phyloP scores from a whole-genome alignment of 2,329 filamentous ascomycete species.

The Curvularia verruculosa region DNA sequence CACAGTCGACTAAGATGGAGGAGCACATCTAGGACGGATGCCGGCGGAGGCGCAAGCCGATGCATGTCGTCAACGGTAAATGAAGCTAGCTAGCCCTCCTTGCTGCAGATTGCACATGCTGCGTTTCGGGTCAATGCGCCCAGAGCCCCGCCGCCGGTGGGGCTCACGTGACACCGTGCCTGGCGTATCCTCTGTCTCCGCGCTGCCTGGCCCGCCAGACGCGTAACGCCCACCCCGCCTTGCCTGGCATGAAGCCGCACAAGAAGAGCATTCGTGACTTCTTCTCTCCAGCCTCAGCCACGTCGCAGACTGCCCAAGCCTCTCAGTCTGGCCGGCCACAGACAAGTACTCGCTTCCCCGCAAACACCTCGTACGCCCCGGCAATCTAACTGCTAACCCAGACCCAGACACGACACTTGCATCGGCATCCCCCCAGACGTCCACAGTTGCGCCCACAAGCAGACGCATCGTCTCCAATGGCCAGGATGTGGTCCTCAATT shows the following conservation, averaged over 20 bases:
- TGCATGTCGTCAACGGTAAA: slow-evolving; percentile 21
- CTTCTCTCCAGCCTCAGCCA: slow-evolving; percentile 52
- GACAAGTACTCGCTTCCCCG: slow-evolving; percentile 20
- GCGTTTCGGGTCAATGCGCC: slow-evolving; percentile 3
- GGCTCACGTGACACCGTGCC: slow-evolving; percentile 26
- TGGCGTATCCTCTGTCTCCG: neutral
- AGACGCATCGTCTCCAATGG: slow-evolving; percentile 62
- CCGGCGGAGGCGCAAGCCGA: slow-evolving; percentile 26
- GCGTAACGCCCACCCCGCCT: slow-evolving; percentile 15
- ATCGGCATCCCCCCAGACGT: slow-evolving; percentile 30
- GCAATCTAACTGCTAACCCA: slow-evolving; percentile 2
- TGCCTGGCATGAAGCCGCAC: slow-evolving; percentile 24
- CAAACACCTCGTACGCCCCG: neutral
- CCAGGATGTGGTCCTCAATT: slow-evolving; percentile 61
- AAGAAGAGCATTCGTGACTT: slow-evolving; percentile 53
- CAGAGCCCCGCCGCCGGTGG: neutral
- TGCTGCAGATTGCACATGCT: slow-evolving; percentile 1
- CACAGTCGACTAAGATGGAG: neutral
- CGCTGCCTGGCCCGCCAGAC: slow-evolving; percentile 8
- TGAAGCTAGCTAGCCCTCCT: slow-evolving; percentile 1
- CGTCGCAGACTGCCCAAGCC: slow-evolving; percentile 16
- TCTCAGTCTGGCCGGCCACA: slow-evolving; percentile 30
- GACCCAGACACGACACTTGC: slow-evolving; percentile 10
- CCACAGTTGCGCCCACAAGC: slow-evolving; percentile 46
- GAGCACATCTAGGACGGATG: slow-evolving; percentile 18